Percentiles rank a stretch among this genome's conserved stretches.
phyloP scores from a whole-genome alignment of 805 yeast species.

The Cyberlindnera maclurae region DNA sequence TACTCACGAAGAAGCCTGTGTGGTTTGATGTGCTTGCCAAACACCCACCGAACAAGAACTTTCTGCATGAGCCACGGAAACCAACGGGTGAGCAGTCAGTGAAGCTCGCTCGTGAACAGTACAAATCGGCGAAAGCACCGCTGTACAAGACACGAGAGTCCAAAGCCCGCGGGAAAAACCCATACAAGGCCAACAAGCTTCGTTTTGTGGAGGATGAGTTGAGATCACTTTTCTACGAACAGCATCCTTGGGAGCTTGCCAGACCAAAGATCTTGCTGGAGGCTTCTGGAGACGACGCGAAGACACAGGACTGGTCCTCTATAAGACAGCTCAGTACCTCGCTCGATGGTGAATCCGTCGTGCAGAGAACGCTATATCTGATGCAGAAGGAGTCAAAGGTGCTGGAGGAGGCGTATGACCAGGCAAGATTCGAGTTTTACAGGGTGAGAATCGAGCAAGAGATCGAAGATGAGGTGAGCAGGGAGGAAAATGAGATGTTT shows the following conservation, averaged over 20 bases:
- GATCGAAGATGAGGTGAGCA: constrained; percentile 58
- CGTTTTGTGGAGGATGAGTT: constrained; percentile 59
- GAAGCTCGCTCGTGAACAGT: constrained; percentile 8
- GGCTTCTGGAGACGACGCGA: constrained; percentile 52
- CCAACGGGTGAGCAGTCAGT: constrained; percentile 2
- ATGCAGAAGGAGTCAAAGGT: constrained; percentile 29
- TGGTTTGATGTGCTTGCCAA: constrained; percentile 86
- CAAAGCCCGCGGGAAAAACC: constrained; percentile 7
- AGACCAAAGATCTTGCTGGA: constrained; percentile 82
- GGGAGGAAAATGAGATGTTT: constrained; percentile 80
- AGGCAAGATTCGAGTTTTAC: constrained; percentile 84
- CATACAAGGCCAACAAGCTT: constrained; percentile 18
- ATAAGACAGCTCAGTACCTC: constrained; percentile 67
- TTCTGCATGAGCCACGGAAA: constrained; percentile 26
- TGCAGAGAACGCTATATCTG: constrained; percentile 62
- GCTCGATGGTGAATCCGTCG: constrained; percentile 85
- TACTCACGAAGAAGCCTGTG: constrained; percentile 66
- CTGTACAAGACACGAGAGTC: constrained; percentile 28
- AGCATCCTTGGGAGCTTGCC: constrained; percentile 98
- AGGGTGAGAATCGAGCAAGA: constrained; percentile 80
- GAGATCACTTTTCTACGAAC: constrained; percentile 75
- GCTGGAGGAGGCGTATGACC: constrained; percentile 64
- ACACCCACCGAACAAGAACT: constrained; percentile 69
- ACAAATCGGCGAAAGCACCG: constrained; percentile 13
- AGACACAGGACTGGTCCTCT: constrained; percentile 64